Percentiles rank a stretch among this genome's conserved stretches.
Conservation (phyloP, 164 flowering plant species). For the Vitis amurensis region DNA sequence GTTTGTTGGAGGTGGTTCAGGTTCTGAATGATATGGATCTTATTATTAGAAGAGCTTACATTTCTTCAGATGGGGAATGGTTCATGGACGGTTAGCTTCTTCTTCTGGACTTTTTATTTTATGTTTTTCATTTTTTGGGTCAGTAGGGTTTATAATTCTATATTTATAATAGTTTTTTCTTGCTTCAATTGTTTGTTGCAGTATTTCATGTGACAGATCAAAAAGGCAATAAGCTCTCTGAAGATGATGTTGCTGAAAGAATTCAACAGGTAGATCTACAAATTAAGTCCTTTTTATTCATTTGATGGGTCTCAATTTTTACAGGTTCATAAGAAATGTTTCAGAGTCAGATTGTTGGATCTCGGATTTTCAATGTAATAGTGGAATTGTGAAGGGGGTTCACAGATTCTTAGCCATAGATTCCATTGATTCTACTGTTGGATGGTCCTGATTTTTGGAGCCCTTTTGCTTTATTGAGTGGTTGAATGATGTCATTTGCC, state of each 20-base stretch:
- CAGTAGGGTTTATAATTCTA: background rate
- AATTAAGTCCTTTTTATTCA: constrained; percentile 9
- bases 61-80: constrained; percentile 94
- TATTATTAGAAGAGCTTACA: constrained; percentile 75
- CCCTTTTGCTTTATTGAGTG: background rate
- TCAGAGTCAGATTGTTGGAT: background rate
- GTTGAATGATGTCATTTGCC: background rate
- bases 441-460: background rate
- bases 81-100: constrained; percentile 88
- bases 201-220: constrained; percentile 88
- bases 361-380: background rate
- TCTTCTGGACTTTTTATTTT: background rate
- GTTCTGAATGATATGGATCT: constrained; percentile 82
- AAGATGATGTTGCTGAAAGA: constrained; percentile 56
- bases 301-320: background rate
- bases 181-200: constrained; percentile 23
- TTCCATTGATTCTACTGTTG: background rate
- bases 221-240: constrained; percentile 67
- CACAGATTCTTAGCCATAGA: background rate
- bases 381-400: background rate
- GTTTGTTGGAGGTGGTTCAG: constrained; percentile 78
- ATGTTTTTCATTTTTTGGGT: background rate
- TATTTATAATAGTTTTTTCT: constrained; percentile 2
- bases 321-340: background rate
- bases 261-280: constrained; percentile 65